Evolutionary conservation across 176 grass and related monocot species (phyloP).

Genomic region (Canna indica): DNA sequence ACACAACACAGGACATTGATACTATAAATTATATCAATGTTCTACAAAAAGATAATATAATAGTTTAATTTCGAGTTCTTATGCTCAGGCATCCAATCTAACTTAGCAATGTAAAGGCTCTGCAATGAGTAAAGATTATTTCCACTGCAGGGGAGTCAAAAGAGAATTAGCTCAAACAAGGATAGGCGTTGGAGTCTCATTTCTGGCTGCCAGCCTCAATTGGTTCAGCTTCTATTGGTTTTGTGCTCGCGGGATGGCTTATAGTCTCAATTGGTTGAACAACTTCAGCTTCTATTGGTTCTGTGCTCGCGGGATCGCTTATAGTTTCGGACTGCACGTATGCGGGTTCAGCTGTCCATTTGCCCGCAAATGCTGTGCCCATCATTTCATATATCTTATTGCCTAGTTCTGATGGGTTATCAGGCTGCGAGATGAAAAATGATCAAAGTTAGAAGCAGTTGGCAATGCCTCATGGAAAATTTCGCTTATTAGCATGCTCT

Average conservation of each 20-base stretch:
- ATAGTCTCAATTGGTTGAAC: conserved; percentile 28
- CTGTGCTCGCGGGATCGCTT: background rate
- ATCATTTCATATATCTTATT: conserved; percentile 97
- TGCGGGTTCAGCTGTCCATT: conserved; percentile 31
- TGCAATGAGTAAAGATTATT: background rate
- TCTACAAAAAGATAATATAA: no score
- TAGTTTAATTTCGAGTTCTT: no score
- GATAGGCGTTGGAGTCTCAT: conserved; percentile 14
- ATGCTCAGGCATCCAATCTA: no score
- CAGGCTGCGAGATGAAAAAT: conserved; percentile 39
- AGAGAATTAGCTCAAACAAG: background rate
- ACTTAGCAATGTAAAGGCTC: no score
- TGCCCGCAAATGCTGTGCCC: conserved; percentile 41
- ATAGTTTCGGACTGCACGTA: conserved; percentile 10
- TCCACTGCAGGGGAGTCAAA: background rate
- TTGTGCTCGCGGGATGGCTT: no score
- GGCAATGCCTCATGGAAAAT: background rate
- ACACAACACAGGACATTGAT: no score
- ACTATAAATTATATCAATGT: no score
- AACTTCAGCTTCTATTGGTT: conserved; percentile 60
- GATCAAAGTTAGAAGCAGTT: background rate
- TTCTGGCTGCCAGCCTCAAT: conserved; percentile 40
- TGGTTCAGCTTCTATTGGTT: no score
- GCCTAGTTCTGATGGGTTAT: conserved; percentile 60
- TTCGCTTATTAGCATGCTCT: no score